Percentiles rank a stretch among this genome's conserved stretches.
Conservation (phyloP, 805 yeast species). For the Myxozyma melibiosi region DNA sequence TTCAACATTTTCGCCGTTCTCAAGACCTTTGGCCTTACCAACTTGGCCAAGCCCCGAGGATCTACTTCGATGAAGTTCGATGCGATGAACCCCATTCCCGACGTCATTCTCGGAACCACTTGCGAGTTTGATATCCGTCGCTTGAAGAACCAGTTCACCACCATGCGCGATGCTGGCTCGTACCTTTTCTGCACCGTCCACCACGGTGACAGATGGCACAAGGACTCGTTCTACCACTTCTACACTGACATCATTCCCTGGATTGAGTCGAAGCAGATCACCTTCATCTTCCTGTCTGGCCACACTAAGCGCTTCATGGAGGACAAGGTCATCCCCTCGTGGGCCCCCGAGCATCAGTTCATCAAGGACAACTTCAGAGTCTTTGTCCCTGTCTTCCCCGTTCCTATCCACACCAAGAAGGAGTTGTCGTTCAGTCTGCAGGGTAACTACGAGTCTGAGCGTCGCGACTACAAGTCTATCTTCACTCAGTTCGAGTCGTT, state of each 20-base stretch:
- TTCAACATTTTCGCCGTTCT: slow-evolving; percentile 29
- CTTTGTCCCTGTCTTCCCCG: slow-evolving; percentile 34
- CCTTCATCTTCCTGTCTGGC: slow-evolving; percentile 29
- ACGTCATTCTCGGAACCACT: slow-evolving; percentile 29
- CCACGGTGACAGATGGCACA: slow-evolving; percentile 32
- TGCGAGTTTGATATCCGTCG: slow-evolving; percentile 30
- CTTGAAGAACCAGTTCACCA: slow-evolving; percentile 15
- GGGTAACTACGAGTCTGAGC: slow-evolving; percentile 32
- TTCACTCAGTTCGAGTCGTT: slow-evolving; percentile 26
- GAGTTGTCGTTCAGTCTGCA: slow-evolving; percentile 29
- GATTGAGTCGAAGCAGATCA: slow-evolving; percentile 27
- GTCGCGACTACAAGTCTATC: slow-evolving; percentile 31
- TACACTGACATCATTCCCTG: slow-evolving; percentile 29
- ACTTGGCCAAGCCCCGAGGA: slow-evolving; percentile 25
- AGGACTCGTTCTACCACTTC: slow-evolving; percentile 21
- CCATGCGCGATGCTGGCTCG: slow-evolving; percentile 24
- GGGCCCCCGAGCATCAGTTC: slow-evolving; percentile 25
- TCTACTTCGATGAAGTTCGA: slow-evolving; percentile 27
- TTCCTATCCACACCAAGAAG: slow-evolving; percentile 24
- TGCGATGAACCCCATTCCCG: slow-evolving; percentile 28
- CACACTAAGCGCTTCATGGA: slow-evolving; percentile 29
- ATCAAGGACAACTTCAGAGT: slow-evolving; percentile 16
- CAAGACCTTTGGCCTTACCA: slow-evolving; percentile 21
- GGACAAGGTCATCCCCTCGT: slow-evolving; percentile 22
- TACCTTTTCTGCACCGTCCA: slow-evolving; percentile 32